Conservation (phyloP, 2,329 filamentous ascomycete species). For the Aspergillus caelatus region DNA sequence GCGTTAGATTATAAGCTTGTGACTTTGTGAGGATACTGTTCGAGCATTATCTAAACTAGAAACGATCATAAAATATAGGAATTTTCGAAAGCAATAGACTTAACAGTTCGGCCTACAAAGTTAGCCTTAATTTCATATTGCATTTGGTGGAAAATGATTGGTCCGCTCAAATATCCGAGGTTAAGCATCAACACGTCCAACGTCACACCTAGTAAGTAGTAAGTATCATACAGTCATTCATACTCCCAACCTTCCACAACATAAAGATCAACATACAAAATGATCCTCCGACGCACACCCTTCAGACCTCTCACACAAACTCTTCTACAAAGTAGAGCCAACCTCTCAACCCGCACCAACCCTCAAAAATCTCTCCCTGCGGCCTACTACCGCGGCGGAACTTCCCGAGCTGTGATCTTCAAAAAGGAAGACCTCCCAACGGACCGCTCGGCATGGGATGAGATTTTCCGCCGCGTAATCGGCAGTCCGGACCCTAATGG, state of each 20-base stretch:
- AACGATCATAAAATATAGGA: neutral
- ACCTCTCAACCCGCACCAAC: neutral
- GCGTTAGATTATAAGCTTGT: neutral
- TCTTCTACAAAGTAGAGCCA: neutral
- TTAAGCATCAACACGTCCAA: neutral
- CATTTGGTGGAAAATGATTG: neutral
- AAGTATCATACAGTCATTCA: neutral
- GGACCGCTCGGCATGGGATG: constrained; percentile 50
- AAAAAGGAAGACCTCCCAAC: constrained; percentile 55
- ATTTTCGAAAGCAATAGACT: neutral
- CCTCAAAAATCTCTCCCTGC: constrained; percentile 45
- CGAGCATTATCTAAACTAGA: neutral
- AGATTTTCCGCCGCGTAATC: constrained; percentile 62
- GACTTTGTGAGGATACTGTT: neutral
- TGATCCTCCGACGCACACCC: neutral
- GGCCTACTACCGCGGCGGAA: constrained; percentile 68
- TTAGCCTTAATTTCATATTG: neutral
- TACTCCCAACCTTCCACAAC: neutral
- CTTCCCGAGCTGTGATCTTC: constrained; percentile 69
- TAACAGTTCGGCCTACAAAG: neutral
- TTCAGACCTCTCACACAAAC: neutral
- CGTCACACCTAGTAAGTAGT: neutral
- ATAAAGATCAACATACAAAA: neutral
- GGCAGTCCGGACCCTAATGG: constrained; percentile 68
- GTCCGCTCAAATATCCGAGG: neutral